Evolutionary conservation across 2,329 filamentous ascomycete genomes (phyloP).

Genomic region (Diaporthe sp.): DNA sequence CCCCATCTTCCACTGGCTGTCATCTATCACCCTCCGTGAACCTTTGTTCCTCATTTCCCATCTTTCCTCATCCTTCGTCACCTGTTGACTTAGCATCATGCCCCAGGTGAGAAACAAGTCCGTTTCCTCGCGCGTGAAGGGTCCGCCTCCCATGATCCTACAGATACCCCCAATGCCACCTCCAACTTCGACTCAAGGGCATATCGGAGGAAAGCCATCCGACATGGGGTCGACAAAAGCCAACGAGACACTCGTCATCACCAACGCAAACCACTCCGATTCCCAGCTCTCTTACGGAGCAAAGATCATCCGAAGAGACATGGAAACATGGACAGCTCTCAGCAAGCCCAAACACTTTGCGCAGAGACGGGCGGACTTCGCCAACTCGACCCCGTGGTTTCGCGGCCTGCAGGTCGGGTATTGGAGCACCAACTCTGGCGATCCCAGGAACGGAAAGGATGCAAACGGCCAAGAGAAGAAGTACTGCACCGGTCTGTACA

Average conservation of each 20-base stretch:
- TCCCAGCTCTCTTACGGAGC: not conserved
- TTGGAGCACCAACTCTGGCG: not conserved
- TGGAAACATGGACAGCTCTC: not conserved
- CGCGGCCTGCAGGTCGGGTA: not conserved
- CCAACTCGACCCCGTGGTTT: slow-evolving; percentile 1
- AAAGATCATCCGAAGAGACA: not conserved
- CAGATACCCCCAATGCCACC: too few relatives aligned
- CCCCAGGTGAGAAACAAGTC: not conserved
- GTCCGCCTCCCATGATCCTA: not conserved
- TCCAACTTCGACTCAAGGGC: not conserved
- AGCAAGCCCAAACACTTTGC: not conserved
- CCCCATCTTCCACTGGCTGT: not conserved
- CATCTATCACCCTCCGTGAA: not conserved
- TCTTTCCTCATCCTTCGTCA: not conserved
- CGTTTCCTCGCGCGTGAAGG: not conserved
- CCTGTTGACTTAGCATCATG: not conserved
- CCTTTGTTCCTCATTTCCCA: not conserved
- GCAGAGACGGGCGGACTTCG: not conserved
- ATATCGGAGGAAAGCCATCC: too few relatives aligned
- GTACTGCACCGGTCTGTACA: slow-evolving; percentile 13
- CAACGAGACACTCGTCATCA: not conserved
- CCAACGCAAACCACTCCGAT: rapidly evolving
- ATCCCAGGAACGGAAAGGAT: not conserved
- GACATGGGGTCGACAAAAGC: not conserved
- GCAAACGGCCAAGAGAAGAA: not conserved